Base-by-base conservation (phyloP, 208 protist species). In the Tritrichomonas musculus region DNA sequence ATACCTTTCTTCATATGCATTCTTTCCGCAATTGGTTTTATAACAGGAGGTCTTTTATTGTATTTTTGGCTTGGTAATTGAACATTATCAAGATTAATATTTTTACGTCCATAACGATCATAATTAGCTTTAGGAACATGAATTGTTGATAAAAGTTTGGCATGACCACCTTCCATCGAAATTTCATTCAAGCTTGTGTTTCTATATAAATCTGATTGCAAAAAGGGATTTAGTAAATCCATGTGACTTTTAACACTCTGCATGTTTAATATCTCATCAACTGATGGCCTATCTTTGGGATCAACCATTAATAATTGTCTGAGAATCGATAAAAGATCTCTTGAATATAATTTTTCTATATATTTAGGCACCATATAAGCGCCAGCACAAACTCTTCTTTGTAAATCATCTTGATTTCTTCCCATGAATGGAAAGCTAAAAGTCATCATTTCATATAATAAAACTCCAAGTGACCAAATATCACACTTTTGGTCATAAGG, bases 381-480 rank as follows among this genome's bases (percentile, higher is more conserved):
- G 4, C 73, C 73, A 30, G 50, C 1, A 30, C 73, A 82, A 20
- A 25, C 30, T 82, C 41, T 82, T n/a, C 41, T 33, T 30, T 33
- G 39, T n/a, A 82, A 50, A 53, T 82, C 73, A n/a, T 82, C n/a
- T 50, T 33, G 30, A 9, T 4, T 82, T 0, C 73, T 1, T 36
- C 33, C 69, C 41, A 36, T 75, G 33, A 75, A 75, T 5, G 69
- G 69, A 96, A 39, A 97, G 94, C 75, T 97, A 96, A 27, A 96
- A 96, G 17, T n/a, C n/a, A n/a, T n/a, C n/a, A n/a, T n/a, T n/a
- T n/a, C n/a, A n/a, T n/a, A n/a, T n/a, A n/a, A n/a, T n/a, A n/a
- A n/a, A n/a, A n/a, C n/a, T n/a, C n/a, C n/a, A n/a, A n/a, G n/a
- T n/a, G n/a, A n/a, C n/a, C n/a, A n/a, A n/a, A n/a, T n/a, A n/a